Evolutionary conservation across 257 asterid species (phyloP).

Genomic region (Gynochthodes officinalis): DNA sequence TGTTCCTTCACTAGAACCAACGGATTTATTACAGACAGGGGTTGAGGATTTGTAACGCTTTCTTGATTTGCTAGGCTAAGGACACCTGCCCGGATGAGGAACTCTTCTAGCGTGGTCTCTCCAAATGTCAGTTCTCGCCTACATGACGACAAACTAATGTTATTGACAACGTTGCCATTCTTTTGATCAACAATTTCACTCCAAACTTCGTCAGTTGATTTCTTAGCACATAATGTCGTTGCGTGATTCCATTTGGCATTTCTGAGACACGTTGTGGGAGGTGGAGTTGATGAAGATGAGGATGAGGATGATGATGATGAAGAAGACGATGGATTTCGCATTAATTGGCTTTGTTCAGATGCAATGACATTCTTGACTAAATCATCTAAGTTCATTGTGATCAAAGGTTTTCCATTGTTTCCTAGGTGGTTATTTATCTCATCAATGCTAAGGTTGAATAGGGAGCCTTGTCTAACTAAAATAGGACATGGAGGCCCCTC

Average conservation of each 20-base stretch:
- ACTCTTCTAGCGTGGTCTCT: slow-evolving; percentile 22
- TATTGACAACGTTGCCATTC: background rate
- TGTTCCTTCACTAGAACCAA: slow-evolving; percentile 6
- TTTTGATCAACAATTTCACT: slow-evolving; percentile 8
- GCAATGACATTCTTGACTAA: slow-evolving; percentile 25
- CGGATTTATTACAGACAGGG: slow-evolving; percentile 11
- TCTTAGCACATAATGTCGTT: too few relatives aligned
- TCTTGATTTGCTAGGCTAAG: slow-evolving; percentile 8
- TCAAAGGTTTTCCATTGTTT: too few relatives aligned
- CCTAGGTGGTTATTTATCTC: too few relatives aligned
- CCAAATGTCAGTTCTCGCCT: slow-evolving; percentile 12
- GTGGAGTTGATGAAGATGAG: background rate
- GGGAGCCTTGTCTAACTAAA: too few relatives aligned
- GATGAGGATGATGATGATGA: slow-evolving; percentile 12
- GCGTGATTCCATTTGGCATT: too few relatives aligned
- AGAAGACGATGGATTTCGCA: slow-evolving; percentile 21
- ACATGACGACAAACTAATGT: too few relatives aligned
- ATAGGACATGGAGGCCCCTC: slow-evolving; percentile 20
- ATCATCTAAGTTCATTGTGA: slow-evolving; percentile 27
- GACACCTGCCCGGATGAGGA: slow-evolving; percentile 14
- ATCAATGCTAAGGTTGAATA: too few relatives aligned
- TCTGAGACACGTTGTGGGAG: too few relatives aligned
- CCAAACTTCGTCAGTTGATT: slow-evolving; percentile 17
- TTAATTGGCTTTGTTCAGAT: slow-evolving; percentile 9
- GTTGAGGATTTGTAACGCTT: background rate